Percentiles rank a stretch among this genome's conserved stretches.
phyloP scores from a whole-genome alignment of 1,284 basidiomycete species.

The Trichosporon sp. region DNA sequence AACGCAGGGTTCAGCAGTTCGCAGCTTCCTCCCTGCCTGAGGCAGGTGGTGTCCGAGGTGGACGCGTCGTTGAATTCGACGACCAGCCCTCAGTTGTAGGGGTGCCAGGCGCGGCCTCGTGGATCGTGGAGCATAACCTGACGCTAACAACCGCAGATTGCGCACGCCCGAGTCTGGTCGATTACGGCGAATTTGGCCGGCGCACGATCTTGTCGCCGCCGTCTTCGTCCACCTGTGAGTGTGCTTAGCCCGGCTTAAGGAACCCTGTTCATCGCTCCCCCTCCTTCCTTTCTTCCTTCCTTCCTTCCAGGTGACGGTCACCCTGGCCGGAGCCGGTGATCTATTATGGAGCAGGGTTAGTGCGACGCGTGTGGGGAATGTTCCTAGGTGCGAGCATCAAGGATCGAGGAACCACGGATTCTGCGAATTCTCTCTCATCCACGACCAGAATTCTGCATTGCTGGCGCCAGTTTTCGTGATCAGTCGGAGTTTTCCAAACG shows the following conservation, averaged over 20 bases:
- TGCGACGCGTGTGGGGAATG: conserved; percentile 18
- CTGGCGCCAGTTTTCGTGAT: not conserved
- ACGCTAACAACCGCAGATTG: conserved; percentile 16
- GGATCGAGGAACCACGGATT: not conserved
- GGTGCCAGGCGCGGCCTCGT: not conserved
- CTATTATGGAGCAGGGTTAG: not conserved
- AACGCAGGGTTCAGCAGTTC: not conserved
- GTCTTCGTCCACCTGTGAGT: not conserved
- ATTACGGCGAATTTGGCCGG: conserved; percentile 11
- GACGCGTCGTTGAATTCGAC: conserved; percentile 15
- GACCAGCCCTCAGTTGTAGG: conserved; percentile 4
- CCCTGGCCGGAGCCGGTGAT: conserved; percentile 9
- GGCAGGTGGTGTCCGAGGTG: not conserved
- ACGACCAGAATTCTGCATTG: not conserved
- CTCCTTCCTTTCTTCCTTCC: not conserved
- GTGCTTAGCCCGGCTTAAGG: not conserved
- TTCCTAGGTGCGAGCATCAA: conserved; percentile 12
- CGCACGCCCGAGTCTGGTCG: conserved; percentile 2
- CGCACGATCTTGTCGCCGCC: conserved; percentile 12
- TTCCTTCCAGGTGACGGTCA: not conserved
- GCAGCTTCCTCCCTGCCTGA: not conserved
- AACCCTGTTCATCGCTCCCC: not conserved
- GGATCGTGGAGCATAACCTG: not conserved
- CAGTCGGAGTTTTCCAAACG: not conserved
- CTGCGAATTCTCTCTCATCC: not conserved